phyloP scores from a whole-genome alignment of 1,139 yeast genomes.

The Komagataea norvegica region DNA sequence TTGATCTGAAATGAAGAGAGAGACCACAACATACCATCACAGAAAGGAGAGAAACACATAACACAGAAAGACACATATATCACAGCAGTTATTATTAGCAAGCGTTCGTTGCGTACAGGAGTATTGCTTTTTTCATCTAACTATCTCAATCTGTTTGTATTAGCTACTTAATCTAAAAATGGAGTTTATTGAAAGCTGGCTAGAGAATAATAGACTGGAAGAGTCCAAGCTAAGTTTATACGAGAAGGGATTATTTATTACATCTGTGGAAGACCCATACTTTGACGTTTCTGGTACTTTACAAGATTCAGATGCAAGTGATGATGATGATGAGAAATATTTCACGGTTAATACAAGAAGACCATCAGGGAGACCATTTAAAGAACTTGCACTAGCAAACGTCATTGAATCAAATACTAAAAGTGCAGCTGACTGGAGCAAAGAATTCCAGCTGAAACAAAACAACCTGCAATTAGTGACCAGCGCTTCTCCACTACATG shows the following conservation, averaged over 20 bases:
- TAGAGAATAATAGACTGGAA: slow-evolving; percentile 7
- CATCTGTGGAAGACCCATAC: too few relatives aligned
- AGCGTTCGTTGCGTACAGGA: too few relatives aligned
- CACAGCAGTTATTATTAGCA: too few relatives aligned
- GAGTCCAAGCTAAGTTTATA: slow-evolving; percentile 3
- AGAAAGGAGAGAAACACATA: too few relatives aligned
- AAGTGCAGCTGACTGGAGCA: slow-evolving; percentile 3
- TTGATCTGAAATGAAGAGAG: too few relatives aligned
- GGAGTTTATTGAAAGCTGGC: slow-evolving; percentile 13
- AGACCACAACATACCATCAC: too few relatives aligned
- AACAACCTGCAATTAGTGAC: background rate
- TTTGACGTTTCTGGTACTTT: too few relatives aligned
- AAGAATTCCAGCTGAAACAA: background rate
- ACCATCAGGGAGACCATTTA: slow-evolving; percentile 1
- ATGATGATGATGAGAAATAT: slow-evolving; percentile 1
- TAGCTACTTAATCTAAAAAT: slow-evolving; percentile 1
- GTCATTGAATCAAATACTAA: slow-evolving; percentile 1
- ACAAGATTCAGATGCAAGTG: background rate
- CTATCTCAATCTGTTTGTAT: background rate
- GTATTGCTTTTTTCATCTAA: background rate
- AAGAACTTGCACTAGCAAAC: slow-evolving; percentile 4
- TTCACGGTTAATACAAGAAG: too few relatives aligned
- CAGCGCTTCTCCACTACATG: slow-evolving; percentile 8
- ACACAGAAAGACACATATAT: too few relatives aligned
- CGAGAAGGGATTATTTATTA: slow-evolving; percentile 6